These are phyloP conservation scores for Sporothrix brunneoviolacea DNA, from an alignment of 2,329 filamentous ascomycete species.

Conservation along the genomic window DNA sequence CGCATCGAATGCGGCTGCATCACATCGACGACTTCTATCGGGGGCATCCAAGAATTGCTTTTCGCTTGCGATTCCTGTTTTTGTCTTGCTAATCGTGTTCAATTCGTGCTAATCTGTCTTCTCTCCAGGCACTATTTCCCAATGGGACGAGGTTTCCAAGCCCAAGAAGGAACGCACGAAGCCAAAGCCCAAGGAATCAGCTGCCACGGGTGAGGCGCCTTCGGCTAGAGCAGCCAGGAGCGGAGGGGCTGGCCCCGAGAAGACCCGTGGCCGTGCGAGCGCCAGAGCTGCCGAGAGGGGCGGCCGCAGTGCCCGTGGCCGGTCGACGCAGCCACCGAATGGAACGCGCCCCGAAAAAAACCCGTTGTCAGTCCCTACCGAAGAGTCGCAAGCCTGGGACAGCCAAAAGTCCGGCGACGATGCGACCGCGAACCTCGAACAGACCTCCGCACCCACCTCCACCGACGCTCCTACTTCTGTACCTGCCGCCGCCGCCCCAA, in stretches of 20 bases:
- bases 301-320: constrained; percentile 56
- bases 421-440: constrained; percentile 26
- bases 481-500: constrained; percentile 33
- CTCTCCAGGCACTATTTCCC: constrained; percentile 62
- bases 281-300: constrained; percentile 58
- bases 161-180: constrained; percentile 67
- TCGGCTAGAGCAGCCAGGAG: constrained; percentile 48
- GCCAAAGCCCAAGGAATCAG: constrained; percentile 63
- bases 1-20: not conserved
- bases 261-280: constrained; percentile 55
- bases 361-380: constrained; percentile 58
- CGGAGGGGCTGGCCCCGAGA: constrained; percentile 55
- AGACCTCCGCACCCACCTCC: constrained; percentile 25
- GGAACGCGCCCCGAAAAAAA: constrained; percentile 53
- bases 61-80: not conserved
- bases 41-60: not conserved
- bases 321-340: constrained; percentile 55
- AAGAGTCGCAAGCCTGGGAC: constrained; percentile 61
- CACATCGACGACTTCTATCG: not conserved
- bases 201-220: constrained; percentile 44
- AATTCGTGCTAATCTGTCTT: not conserved
- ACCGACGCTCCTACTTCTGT: constrained; percentile 26
- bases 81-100: constrained; percentile 3
- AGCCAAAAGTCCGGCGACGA: constrained; percentile 35
- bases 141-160: constrained; percentile 80